A percentile compares a stretch with the other conserved stretches of the same genome.
Evolutionary conservation across 2,329 filamentous ascomycete species (phyloP).

Genomic region (Fusarium hostae): DNA sequence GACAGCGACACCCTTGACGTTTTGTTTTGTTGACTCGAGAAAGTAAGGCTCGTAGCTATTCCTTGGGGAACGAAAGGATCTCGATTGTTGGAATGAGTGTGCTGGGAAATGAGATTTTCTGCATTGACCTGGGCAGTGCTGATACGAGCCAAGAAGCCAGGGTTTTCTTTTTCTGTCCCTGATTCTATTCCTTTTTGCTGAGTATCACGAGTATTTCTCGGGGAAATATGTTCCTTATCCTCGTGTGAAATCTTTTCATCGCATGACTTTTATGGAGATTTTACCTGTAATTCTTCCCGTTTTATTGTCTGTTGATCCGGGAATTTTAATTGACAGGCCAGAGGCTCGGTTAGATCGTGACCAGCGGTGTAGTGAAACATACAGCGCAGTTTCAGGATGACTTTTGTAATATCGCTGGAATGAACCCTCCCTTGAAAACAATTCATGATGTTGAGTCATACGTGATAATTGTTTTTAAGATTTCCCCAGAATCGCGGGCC

Average conservation of each 20-base stretch:
- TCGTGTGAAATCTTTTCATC: not conserved
- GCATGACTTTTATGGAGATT: conserved; percentile 1
- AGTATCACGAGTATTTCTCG: conserved; percentile 8
- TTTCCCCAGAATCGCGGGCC: not conserved
- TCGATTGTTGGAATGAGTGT: conserved; percentile 26
- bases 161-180: not conserved
- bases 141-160: not conserved
- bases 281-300: not conserved
- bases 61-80: conserved; percentile 2
- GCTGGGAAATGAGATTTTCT: not conserved
- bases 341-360: not conserved
- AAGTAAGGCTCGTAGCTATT: not conserved
- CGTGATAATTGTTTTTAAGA: not conserved
- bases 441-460: not conserved
- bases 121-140: not conserved
- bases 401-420: conserved; percentile 1
- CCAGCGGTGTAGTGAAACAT: conserved; percentile 11
- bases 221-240: not conserved
- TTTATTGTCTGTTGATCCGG: not conserved
- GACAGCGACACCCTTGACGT: not conserved
- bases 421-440: not conserved
- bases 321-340: not conserved
- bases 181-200: not conserved
- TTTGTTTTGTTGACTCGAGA: not conserved
- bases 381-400: conserved; percentile 7